Evolutionary conservation across 495 filamentous ascomycete species (phyloP).

Genomic region (Tuber umbilicatum): DNA sequence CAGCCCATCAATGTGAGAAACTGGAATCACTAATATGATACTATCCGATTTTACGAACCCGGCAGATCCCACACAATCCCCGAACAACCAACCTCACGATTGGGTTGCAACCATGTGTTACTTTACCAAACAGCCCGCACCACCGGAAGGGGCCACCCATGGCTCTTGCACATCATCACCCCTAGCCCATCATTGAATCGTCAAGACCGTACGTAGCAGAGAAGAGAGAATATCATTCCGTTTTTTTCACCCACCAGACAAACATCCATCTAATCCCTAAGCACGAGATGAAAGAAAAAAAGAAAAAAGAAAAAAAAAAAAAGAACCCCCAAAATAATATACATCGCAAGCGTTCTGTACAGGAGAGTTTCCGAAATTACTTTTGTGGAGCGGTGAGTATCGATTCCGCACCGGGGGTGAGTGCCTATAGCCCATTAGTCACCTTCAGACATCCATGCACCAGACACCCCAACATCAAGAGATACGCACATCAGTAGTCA

Average conservation of each 20-base stretch:
- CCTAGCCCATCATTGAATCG: background rate
- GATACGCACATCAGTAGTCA: conserved; percentile 25
- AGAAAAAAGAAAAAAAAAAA: conserved; percentile 14
- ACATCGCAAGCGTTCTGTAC: conserved; percentile 12
- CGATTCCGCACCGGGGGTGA: conserved; percentile 29
- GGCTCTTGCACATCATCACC: background rate
- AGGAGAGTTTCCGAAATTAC: conserved; percentile 5
- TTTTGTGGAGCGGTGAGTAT: conserved; percentile 22
- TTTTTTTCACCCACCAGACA: background rate
- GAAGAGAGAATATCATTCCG: background rate
- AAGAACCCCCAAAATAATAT: conserved; percentile 19
- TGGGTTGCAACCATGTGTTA: background rate
- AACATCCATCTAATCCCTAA: background rate
- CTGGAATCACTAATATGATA: background rate
- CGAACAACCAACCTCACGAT: background rate
- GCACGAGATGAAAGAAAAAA: conserved; percentile 3
- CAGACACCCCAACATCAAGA: background rate
- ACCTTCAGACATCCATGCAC: background rate
- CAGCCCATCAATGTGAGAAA: background rate
- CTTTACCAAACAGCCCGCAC: background rate
- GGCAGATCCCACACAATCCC: background rate
- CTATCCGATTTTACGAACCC: background rate
- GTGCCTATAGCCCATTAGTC: conserved; percentile 28
- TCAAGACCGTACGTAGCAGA: background rate
- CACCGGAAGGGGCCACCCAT: background rate